Percentiles rank a stretch among this genome's conserved stretches.
phyloP scores from a whole-genome alignment of 2,329 filamentous ascomycete species.

The Rhynchosporium secalis region DNA sequence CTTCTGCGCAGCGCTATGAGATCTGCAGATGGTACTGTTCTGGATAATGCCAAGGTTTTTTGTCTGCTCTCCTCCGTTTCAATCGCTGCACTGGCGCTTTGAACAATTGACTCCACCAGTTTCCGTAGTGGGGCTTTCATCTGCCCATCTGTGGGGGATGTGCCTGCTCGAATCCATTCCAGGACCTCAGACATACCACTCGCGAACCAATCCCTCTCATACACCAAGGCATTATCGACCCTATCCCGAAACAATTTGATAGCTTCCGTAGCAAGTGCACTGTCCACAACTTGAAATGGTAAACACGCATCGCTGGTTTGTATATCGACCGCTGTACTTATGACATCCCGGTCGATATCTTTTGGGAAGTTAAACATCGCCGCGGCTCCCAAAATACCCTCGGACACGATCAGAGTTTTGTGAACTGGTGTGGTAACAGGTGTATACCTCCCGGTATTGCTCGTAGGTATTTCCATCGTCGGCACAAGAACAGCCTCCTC shows the following conservation, averaged over 20 bases:
- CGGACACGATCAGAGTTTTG: constrained; percentile 70
- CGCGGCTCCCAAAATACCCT: constrained; percentile 69
- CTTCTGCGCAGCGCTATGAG: constrained; percentile 53
- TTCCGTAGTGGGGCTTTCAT: constrained; percentile 67
- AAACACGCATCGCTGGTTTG: constrained; percentile 42
- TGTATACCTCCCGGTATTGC: constrained; percentile 62
- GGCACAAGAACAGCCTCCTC: constrained; percentile 75
- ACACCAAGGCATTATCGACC: constrained; percentile 67
- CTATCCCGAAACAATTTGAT: constrained; percentile 68
- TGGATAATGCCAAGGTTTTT: constrained; percentile 38
- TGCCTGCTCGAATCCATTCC: constrained; percentile 62
- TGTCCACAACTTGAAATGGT: constrained; percentile 61
- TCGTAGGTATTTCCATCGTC: constrained; percentile 66
- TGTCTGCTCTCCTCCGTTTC: constrained; percentile 47
- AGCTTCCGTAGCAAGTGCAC: constrained; percentile 60
- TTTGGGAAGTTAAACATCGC: constrained; percentile 48
- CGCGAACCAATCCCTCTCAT: constrained; percentile 71
- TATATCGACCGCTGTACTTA: constrained; percentile 60
- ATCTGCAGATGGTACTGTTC: constrained; percentile 41
- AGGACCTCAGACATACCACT: constrained; percentile 67
- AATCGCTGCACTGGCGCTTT: constrained; percentile 53
- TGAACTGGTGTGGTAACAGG: constrained; percentile 81
- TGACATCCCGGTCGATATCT: constrained; percentile 42
- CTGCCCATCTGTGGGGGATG: constrained; percentile 42
- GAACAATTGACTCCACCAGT: constrained; percentile 67